These are phyloP conservation scores for Debaryomyces prosopidis DNA, from an alignment of 805 yeast genomes.

Conservation along the genomic window DNA sequence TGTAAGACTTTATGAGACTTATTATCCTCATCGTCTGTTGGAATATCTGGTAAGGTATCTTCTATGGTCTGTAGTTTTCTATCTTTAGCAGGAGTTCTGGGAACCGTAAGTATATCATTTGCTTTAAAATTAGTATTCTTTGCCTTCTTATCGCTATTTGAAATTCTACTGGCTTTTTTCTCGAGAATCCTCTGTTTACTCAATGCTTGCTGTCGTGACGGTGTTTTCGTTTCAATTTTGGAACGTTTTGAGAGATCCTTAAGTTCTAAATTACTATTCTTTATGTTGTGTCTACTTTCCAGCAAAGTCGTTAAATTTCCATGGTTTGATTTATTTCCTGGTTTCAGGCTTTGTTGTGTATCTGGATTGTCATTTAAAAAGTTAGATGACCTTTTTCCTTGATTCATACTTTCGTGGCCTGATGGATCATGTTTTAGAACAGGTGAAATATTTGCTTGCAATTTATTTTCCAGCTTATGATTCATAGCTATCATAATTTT, in stretches of 20 bases:
- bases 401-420: neutral
- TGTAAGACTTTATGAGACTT: constrained; percentile 21
- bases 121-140: constrained; percentile 1
- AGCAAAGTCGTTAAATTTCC: neutral
- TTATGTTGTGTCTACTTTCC: neutral
- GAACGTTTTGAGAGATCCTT: constrained; percentile 4
- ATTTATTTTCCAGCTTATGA: constrained; percentile 14
- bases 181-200: constrained; percentile 5
- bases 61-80: constrained; percentile 12
- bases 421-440: neutral
- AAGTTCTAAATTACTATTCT: neutral
- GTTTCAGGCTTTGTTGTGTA: neutral
- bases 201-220: neutral
- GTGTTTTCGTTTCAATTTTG: constrained; percentile 4
- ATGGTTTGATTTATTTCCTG: neutral
- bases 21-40: constrained; percentile 38
- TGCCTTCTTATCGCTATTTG: constrained; percentile 3
- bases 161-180: constrained; percentile 11
- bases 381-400: neutral
- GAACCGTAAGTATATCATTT: constrained; percentile 1
- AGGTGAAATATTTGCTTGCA: neutral
- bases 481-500: constrained; percentile 26
- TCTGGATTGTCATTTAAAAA: neutral
- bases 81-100: constrained; percentile 13
- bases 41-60: constrained; percentile 37